A percentile compares a stretch with the other conserved stretches of the same genome.
phyloP scores from a whole-genome alignment of 352 stramenopile species.

The Phytopythium aichiense region DNA sequence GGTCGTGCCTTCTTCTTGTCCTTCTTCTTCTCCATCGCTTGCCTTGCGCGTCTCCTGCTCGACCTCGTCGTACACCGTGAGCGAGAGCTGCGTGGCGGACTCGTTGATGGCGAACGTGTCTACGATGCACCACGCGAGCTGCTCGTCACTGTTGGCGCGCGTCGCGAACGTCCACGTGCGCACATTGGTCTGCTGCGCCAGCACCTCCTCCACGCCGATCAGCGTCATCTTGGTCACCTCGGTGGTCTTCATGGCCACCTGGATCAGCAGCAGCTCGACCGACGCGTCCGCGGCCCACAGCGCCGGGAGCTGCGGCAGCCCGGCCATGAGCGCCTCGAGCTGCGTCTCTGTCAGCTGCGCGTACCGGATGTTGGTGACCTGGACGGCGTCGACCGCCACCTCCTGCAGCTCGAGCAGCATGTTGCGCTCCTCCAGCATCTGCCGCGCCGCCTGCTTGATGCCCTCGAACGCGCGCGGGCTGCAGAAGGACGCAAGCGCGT shows the following conservation, averaged over 20 bases:
- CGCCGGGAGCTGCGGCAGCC: constrained; percentile 10
- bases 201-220: constrained; percentile 29
- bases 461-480: constrained; percentile 24
- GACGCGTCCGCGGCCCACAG: constrained; percentile 20
- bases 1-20: neutral
- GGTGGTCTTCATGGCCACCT: constrained; percentile 26
- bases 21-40: neutral
- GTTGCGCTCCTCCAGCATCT: constrained; percentile 19
- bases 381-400: constrained; percentile 21
- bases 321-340: constrained; percentile 21
- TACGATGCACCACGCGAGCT: constrained; percentile 38
- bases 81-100: constrained; percentile 25
- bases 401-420: constrained; percentile 37
- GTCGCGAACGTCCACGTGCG: constrained; percentile 32
- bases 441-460: constrained; percentile 15
- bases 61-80: constrained; percentile 15
- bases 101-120: constrained; percentile 29
- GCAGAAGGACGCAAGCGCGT: constrained; percentile 22
- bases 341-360: constrained; percentile 29
- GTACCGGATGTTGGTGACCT: constrained; percentile 24
- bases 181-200: constrained; percentile 33
- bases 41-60: neutral
- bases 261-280: constrained; percentile 36
- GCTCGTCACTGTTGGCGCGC: constrained; percentile 20
- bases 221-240: constrained; percentile 40